These are phyloP conservation scores for Saccharum officinarum DNA, from an alignment of 176 grass and related monocot species.

Conservation along the genomic window DNA sequence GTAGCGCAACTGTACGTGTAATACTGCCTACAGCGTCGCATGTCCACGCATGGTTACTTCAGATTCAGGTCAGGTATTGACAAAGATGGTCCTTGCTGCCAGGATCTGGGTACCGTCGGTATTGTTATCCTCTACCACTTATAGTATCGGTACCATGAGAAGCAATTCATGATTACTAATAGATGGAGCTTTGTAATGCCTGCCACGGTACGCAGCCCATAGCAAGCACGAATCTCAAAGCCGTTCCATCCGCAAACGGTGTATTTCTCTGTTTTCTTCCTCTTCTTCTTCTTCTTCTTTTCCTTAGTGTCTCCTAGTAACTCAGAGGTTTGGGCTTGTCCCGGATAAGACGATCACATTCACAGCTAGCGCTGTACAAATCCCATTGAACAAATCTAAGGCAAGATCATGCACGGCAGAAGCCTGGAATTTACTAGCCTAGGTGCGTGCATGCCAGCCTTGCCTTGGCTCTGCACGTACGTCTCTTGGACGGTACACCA, in stretches of 20 bases:
- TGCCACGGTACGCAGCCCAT: neutral
- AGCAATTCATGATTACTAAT: no score
- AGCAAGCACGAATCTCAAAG: neutral
- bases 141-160: neutral
- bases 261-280: neutral
- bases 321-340: neutral
- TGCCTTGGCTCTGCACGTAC: neutral
- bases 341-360: neutral
- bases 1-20: neutral
- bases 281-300: neutral
- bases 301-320: neutral
- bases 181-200: no score
- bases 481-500: constrained; percentile 4
- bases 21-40: neutral
- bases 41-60: neutral
- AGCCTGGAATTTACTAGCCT: neutral
- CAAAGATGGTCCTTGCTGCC: neutral
- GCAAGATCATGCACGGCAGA: constrained; percentile 1
- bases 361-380: neutral
- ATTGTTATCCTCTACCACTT: neutral
- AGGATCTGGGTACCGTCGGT: neutral
- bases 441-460: neutral
- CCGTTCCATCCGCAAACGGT: neutral
- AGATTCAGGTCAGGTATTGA: neutral
- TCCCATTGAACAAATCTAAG: neutral